These are phyloP conservation scores for Pyricularia grisea DNA, from an alignment of 2,329 filamentous ascomycete species.

Conservation along the genomic window DNA sequence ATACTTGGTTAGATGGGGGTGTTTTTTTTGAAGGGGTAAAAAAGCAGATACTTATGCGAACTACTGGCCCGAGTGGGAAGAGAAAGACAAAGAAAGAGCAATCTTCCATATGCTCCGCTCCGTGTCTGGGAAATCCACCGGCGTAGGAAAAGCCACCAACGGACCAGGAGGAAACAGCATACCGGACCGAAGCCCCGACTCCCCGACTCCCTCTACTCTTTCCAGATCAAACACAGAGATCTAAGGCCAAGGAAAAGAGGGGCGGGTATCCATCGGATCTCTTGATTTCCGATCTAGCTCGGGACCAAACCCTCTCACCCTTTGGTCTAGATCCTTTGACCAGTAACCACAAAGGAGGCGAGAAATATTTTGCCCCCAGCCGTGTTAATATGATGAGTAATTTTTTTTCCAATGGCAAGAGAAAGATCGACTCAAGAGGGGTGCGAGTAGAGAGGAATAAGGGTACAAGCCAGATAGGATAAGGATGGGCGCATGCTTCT, in stretches of 20 bases:
- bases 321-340: background rate
- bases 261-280: background rate
- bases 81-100: background rate
- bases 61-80: background rate
- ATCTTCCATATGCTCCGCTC: background rate
- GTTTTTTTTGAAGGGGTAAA: too few species aligned
- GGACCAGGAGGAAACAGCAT: background rate
- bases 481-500: background rate
- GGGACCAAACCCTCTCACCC: background rate
- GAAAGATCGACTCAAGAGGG: background rate
- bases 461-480: too few species aligned
- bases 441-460: background rate
- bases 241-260: background rate
- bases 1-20: too few species aligned
- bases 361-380: background rate
- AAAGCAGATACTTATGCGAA: too few species aligned
- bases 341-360: background rate
- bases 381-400: background rate
- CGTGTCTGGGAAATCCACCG: background rate
- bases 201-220: background rate
- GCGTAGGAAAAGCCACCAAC: background rate
- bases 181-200: background rate
- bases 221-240: background rate
- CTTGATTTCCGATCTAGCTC: background rate
- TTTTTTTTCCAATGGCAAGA: background rate